Evolutionary conservation across 2,329 filamentous ascomycete genomes (phyloP).

Genomic region (Ascochyta lentis): DNA sequence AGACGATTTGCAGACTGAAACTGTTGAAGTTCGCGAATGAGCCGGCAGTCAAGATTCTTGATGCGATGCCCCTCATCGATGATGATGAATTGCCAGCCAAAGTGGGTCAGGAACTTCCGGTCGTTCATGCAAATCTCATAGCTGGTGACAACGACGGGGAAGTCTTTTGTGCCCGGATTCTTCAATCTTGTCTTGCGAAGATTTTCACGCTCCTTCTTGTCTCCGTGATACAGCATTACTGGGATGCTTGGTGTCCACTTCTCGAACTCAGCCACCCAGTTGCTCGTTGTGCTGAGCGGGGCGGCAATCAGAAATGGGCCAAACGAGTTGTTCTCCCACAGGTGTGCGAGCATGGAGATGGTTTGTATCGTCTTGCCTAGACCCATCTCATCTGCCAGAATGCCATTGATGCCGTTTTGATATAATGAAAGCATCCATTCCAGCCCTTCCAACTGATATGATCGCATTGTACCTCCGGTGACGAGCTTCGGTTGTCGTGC

Average conservation of each 20-base stretch:
- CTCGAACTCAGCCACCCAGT: conserved; percentile 94
- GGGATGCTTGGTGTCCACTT: conserved; percentile 91
- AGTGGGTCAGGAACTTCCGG: conserved; percentile 77
- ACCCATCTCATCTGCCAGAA: conserved; percentile 94
- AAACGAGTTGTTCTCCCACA: conserved; percentile 85
- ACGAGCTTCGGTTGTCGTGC: conserved; percentile 86
- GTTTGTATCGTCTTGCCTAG: conserved; percentile 92
- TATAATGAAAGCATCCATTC: conserved; percentile 88
- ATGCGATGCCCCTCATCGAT: conserved; percentile 97
- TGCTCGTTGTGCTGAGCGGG: conserved; percentile 87
- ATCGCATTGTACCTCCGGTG: conserved; percentile 86
- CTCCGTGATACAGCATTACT: conserved; percentile 89
- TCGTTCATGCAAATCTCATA: conserved; percentile 97
- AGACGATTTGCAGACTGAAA: conserved; percentile 91
- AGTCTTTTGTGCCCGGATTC: conserved; percentile 71
- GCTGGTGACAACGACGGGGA: conserved; percentile 91
- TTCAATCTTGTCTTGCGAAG: conserved; percentile 77
- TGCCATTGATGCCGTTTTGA: conserved; percentile 91
- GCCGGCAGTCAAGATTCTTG: conserved; percentile 93
- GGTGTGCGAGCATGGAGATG: conserved; percentile 83
- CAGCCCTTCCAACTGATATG: conserved; percentile 91
- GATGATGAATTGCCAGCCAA: conserved; percentile 97
- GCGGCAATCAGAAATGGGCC: conserved; percentile 92
- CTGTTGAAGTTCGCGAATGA: conserved; percentile 86
- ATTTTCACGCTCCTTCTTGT: conserved; percentile 74